phyloP scores from a whole-genome alignment of 1,284 basidiomycete genomes.

The Rhizopogon parksii region DNA sequence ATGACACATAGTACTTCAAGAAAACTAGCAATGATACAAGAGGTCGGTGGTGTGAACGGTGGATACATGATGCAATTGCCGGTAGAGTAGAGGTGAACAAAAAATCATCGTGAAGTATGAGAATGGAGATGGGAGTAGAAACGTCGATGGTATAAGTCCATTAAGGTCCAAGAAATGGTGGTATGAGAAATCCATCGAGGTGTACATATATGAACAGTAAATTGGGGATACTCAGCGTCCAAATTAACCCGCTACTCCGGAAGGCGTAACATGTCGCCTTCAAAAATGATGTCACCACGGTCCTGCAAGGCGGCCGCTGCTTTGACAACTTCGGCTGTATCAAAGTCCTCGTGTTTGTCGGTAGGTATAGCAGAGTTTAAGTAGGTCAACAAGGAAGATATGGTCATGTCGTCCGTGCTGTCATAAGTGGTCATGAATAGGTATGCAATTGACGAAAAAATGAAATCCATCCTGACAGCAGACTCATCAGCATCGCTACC shows the following conservation, averaged over 20 bases:
- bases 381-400: conserved; percentile 59
- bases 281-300: conserved; percentile 44
- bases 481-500: conserved; percentile 7
- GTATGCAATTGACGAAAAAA: conserved; percentile 49
- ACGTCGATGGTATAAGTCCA: not conserved
- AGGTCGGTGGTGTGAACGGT: not conserved
- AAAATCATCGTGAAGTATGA: not conserved
- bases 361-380: conserved; percentile 66
- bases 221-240: not conserved
- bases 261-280: conserved; percentile 52
- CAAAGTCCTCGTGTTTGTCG: conserved; percentile 74
- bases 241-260: conserved; percentile 13
- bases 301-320: conserved; percentile 49
- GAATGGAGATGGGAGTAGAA: not conserved
- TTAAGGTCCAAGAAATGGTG: conserved; percentile 12
- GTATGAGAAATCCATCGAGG: not conserved
- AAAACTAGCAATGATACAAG: not conserved
- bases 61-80: conserved; percentile 1
- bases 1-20: too few species aligned
- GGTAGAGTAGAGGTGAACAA: not conserved
- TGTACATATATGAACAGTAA: not conserved
- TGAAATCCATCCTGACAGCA: conserved; percentile 45
- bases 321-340: conserved; percentile 61
- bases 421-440: conserved; percentile 62
- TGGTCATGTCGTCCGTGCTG: conserved; percentile 54